These are phyloP conservation scores for Chlorociboria aeruginascens DNA, from an alignment of 495 filamentous ascomycete genomes.

Conservation along the genomic window DNA sequence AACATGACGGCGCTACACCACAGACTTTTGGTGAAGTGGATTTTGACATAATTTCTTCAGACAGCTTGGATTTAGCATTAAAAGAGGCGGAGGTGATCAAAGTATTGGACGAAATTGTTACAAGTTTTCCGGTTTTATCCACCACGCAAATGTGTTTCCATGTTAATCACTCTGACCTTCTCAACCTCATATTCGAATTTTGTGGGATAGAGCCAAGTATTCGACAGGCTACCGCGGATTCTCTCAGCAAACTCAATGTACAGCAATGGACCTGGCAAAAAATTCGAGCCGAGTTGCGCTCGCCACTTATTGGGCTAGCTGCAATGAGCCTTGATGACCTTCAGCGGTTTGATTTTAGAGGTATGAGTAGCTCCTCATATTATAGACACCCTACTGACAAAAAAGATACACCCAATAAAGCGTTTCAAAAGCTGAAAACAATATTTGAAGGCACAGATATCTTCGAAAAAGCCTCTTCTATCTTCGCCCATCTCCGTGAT, in stretches of 20 bases:
- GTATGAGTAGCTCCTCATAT: conserved; percentile 27
- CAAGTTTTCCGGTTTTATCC: conserved; percentile 63
- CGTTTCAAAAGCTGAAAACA: conserved; percentile 54
- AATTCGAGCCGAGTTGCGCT: conserved; percentile 71
- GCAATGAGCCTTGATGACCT: conserved; percentile 89
- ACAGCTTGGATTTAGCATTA: conserved; percentile 69
- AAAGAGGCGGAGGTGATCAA: conserved; percentile 95
- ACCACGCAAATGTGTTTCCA: conserved; percentile 77
- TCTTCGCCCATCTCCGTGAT: conserved; percentile 66
- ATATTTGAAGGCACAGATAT: conserved; percentile 63
- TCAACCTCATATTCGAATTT: conserved; percentile 77
- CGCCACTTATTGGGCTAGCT: conserved; percentile 67
- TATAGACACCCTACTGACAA: background rate
- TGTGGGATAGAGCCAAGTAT: conserved; percentile 63
- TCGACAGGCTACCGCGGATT: conserved; percentile 64
- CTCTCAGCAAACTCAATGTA: conserved; percentile 78
- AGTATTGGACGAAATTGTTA: conserved; percentile 81
- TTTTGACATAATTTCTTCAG: conserved; percentile 81
- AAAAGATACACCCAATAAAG: conserved; percentile 58
- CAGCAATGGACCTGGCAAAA: conserved; percentile 74
- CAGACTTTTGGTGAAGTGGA: conserved; percentile 79
- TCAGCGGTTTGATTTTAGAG: conserved; percentile 79
- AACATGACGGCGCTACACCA: conserved; percentile 64
- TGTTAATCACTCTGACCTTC: conserved; percentile 76
- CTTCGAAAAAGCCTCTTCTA: conserved; percentile 52